Percentiles rank a stretch among this genome's conserved stretches.
Conservation (phyloP, 306 rosid species). For the Glycyrrhiza uralensis region DNA sequence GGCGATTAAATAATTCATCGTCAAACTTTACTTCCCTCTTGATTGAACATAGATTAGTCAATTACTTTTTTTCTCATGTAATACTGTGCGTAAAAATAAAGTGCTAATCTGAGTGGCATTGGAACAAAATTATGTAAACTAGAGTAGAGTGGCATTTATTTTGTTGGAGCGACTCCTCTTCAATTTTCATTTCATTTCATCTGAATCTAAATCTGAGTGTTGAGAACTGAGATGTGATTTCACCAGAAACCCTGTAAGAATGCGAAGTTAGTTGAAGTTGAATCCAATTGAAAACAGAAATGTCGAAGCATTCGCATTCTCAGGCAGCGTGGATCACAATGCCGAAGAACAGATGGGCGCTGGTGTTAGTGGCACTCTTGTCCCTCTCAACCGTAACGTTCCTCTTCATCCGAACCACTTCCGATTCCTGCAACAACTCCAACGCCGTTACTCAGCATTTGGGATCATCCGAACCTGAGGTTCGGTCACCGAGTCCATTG, state of each 20-base stretch:
- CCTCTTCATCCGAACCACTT: slow-evolving; percentile 43
- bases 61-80: too few species aligned
- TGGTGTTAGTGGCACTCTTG: slow-evolving; percentile 21
- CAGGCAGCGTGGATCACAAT: slow-evolving; percentile 45
- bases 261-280: not conserved
- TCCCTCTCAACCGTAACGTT: slow-evolving; percentile 9
- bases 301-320: slow-evolving; percentile 51
- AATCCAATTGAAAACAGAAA: not conserved
- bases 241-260: slow-evolving; percentile 27
- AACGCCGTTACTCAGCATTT: not conserved
- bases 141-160: too few species aligned
- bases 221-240: too few species aligned
- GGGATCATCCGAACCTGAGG: not conserved
- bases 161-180: too few species aligned
- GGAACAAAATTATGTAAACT: too few species aligned
- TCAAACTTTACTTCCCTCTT: too few species aligned
- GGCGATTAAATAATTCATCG: too few species aligned
- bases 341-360: slow-evolving; percentile 52
- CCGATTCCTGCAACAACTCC: slow-evolving; percentile 49
- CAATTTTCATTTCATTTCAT: too few species aligned
- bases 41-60: too few species aligned
- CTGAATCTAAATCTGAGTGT: too few species aligned
- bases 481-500: slow-evolving; percentile 50
- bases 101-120: too few species aligned
- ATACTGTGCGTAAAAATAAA: too few species aligned